Base-by-base conservation (phyloP, 306 rosid genomes). In the Trichosanthes truncata region DNA sequence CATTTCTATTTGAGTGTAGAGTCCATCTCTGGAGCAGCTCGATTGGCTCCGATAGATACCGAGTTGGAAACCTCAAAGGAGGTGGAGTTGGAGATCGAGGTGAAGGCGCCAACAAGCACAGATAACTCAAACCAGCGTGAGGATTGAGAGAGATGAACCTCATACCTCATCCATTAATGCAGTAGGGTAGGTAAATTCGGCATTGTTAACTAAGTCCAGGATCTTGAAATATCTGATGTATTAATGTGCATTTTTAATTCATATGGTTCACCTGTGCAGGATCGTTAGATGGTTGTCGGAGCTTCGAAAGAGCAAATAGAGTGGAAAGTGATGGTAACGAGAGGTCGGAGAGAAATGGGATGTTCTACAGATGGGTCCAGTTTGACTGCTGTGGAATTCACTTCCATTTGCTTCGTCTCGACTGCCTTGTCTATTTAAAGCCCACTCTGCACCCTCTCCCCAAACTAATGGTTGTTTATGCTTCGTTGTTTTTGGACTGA, bases 141-240 rank as follows among this genome's bases (percentile, higher is more conserved):
- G 80, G 96, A 91, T 59, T 92, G 89, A 83, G 93, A 90, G 76
- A 81, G 86, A 57, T 86, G 84, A 89, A 21, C 41, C 41, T 67
- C 83, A 77, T 73, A 74, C 63, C 78, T 49, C 23, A 49, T 17
- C 48, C 63, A 51, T 60, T 18, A 51, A 31, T n/a, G 31, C 63
- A 74, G 31, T 74, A 33, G 63, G 62, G 62, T 74, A 20, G 20
- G 78, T 52, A 51, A 74, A 31, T 26, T 49, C 33, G 6, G 7
- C 20, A 15, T 31, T 17, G 9, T 26, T 49, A 15, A 13, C 78
- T 4, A 29, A 33, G 21, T 31, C 41, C 38, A 25, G 5, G 4
- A 0, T 72, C 26, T 74, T 4, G 7, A 15, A 31, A 13, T 31
- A 74, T 29, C 46, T 31, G 0, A 15, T 46, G 15, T 15, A 38